These are phyloP conservation scores for Nectriaceae sp. DNA, from an alignment of 2,329 filamentous ascomycete species.

Conservation along the genomic window DNA sequence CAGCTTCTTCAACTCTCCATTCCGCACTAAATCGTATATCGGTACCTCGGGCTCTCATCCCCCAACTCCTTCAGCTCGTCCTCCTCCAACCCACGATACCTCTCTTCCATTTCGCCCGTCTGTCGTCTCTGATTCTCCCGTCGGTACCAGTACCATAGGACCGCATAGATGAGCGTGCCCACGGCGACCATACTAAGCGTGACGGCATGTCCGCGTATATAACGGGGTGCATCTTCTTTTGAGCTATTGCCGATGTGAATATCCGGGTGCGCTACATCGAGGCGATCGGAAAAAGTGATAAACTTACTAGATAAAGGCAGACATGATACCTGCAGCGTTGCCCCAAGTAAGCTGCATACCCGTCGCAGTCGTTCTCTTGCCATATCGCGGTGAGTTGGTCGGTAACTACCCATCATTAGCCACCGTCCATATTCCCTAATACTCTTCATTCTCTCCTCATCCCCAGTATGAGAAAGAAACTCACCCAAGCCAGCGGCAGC, in stretches of 20 bases:
- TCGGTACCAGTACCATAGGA: constrained; percentile 56
- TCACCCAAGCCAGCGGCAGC: constrained; percentile 56
- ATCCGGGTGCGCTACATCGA: constrained; percentile 12
- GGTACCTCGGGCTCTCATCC: constrained; percentile 53
- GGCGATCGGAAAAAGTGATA: not conserved
- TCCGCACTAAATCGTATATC: constrained; percentile 47
- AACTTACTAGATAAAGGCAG: constrained; percentile 62
- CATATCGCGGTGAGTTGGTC: constrained; percentile 72
- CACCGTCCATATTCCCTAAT: too few relatives aligned
- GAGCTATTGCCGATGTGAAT: constrained; percentile 36
- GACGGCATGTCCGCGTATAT: constrained; percentile 61
- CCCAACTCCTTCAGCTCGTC: constrained; percentile 53
- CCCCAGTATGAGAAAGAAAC: constrained; percentile 3
- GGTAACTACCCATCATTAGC: constrained; percentile 44
- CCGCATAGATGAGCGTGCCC: constrained; percentile 52
- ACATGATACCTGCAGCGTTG: constrained; percentile 72
- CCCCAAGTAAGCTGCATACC: constrained; percentile 72
- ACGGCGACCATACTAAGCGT: constrained; percentile 60
- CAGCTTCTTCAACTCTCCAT: too few relatives aligned
- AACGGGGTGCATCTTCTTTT: constrained; percentile 54
- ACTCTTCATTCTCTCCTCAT: not conserved
- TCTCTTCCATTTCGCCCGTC: constrained; percentile 38
- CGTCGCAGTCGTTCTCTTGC: constrained; percentile 72
- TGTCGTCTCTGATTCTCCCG: constrained; percentile 49
- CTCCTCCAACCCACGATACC: constrained; percentile 43